Percentiles rank a stretch among this genome's conserved stretches.
Evolutionary conservation across 2,329 filamentous ascomycete genomes (phyloP).

Genomic region (Aspergillus arachidicola): DNA sequence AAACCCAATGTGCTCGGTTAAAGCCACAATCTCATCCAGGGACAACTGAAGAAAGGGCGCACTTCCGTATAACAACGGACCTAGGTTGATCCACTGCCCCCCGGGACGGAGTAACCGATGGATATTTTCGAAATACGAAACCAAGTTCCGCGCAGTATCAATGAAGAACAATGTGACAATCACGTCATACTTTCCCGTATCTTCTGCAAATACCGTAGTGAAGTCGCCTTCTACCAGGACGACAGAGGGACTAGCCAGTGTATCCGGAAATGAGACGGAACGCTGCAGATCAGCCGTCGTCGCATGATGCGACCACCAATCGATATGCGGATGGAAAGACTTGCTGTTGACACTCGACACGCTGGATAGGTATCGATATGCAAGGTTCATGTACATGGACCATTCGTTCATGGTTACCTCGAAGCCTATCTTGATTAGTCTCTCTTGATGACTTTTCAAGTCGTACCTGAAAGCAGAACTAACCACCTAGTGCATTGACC

Average conservation of each 20-base stretch:
- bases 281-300: constrained; percentile 53
- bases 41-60: constrained; percentile 58
- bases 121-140: constrained; percentile 59
- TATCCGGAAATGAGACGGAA: constrained; percentile 51
- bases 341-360: constrained; percentile 20
- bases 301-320: constrained; percentile 60
- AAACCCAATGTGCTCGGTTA: constrained; percentile 56
- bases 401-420: constrained; percentile 61
- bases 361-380: constrained; percentile 53
- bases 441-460: no score
- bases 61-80: constrained; percentile 59
- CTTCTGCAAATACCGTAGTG: constrained; percentile 41
- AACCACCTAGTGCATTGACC: constrained; percentile 47
- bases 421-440: constrained; percentile 39
- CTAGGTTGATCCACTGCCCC: constrained; percentile 60
- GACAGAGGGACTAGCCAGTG: constrained; percentile 39
- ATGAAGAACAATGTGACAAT: constrained; percentile 63
- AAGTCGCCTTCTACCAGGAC: constrained; percentile 58
- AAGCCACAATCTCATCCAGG: constrained; percentile 55
- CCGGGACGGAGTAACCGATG: constrained; percentile 50
- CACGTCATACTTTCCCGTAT: constrained; percentile 46
- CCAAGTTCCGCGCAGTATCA: constrained; percentile 60
- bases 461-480: background rate
- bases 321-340: constrained; percentile 55
- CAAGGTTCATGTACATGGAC: constrained; percentile 61